Evolutionary conservation across 306 rosid species (phyloP), one percentile per base, ranked within the genome.

Genomic region (Dryas octopetala): DNA sequence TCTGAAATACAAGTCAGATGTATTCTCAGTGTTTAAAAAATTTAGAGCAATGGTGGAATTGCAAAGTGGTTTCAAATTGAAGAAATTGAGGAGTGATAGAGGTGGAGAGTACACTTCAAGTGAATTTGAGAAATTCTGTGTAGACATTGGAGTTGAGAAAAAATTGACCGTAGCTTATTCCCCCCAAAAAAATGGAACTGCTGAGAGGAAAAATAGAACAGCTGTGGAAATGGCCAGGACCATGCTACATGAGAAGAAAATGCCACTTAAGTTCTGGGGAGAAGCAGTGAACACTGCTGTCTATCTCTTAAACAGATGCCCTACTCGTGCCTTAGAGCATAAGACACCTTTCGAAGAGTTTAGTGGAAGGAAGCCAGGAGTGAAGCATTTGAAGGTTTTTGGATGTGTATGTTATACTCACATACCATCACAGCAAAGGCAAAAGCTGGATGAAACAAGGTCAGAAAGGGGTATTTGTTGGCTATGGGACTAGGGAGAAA

Each of bases 101-200:
- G 38, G 38, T 28, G 38, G 38, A 28, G 38, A 28, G 7, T 54
- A 12, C 3, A 54, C 60, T 54, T 54, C 60, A 5, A 11, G 17
- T 1, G 66, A 61, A 61, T 61, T 68, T 16, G 16, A 68, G 1
- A 68, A 68, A 5, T 68, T 47, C 48, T 68, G 73, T 49, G 52
- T 16, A 15, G 53, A 54, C 7, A 41, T 17, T 19, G 53, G 66
- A 9, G 10, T 71, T 2, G 44, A 54, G 32, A 16, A 41, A 6
- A 26, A 72, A 15, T 15, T 71, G 38, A 52, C 32, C 2, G 23
- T 32, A 1, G 23, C 11, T 6, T 70, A 51, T 32, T 4, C 63
- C 38, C 38, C 74, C 15, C 51, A 50, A 14, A 40, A 71, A 71
- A 53, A 71, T 40, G 75, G 13, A 4, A 28, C 5, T 16, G 32